Evolutionary conservation across 768 basidiomycete species (phyloP).

Genomic region (Guyanaporus albipodus): DNA sequence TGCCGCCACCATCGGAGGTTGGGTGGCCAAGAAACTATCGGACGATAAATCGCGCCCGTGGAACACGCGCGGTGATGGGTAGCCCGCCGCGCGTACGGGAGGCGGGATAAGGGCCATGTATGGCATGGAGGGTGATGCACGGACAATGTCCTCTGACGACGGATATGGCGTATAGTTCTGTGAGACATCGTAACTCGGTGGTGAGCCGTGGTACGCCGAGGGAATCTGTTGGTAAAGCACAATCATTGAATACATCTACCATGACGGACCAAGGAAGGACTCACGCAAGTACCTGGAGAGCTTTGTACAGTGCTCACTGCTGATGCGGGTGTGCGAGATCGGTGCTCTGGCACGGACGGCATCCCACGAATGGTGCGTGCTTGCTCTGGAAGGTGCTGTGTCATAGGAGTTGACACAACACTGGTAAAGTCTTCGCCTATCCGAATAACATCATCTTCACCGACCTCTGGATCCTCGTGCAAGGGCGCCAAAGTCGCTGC

Average conservation of each 20-base stretch:
- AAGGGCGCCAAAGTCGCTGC: conserved; percentile 3
- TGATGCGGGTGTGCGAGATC: not conserved
- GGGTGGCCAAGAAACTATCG: conserved; percentile 23
- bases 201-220: conserved; percentile 4
- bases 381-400: conserved; percentile 9
- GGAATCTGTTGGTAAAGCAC: conserved; percentile 3
- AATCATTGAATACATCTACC: not conserved
- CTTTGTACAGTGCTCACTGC: not conserved
- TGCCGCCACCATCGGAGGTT: conserved; percentile 22
- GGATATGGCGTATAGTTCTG: conserved; percentile 8
- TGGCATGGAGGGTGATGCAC: conserved; percentile 22
- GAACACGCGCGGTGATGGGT: conserved; percentile 15
- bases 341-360: conserved; percentile 3
- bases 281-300: conserved; percentile 13
- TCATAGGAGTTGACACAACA: conserved; percentile 12
- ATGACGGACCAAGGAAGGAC: not conserved
- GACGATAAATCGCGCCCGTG: conserved; percentile 27
- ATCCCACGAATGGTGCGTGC: conserved; percentile 1
- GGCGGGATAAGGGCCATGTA: conserved; percentile 36
- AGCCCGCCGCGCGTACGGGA: conserved; percentile 36
- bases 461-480: conserved; percentile 11
- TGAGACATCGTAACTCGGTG: conserved; percentile 17
- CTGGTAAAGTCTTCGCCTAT: conserved; percentile 20
- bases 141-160: conserved; percentile 25
- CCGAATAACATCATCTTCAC: conserved; percentile 12